Conservation (phyloP, 2,329 filamentous ascomycete genomes). For the Trichoderma afroharzianum region DNA sequence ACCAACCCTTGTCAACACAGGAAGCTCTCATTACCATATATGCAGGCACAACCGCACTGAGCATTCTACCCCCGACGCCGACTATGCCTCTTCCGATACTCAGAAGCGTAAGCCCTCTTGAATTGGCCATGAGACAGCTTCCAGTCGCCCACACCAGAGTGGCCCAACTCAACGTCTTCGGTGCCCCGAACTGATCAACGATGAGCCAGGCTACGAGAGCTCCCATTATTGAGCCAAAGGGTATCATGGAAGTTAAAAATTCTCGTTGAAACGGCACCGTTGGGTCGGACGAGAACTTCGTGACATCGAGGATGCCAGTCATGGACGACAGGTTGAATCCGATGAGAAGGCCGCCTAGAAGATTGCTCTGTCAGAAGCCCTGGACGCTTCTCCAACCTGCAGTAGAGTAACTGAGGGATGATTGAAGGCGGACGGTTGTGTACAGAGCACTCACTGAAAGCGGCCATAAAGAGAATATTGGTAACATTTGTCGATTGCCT, state of each 20-base stretch:
- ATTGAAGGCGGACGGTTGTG: background rate
- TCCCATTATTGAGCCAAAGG: conserved; percentile 65
- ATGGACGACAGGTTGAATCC: conserved; percentile 78
- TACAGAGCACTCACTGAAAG: background rate
- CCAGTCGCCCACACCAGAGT: conserved; percentile 51
- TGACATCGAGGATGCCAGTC: conserved; percentile 63
- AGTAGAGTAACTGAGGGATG: background rate
- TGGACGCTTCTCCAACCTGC: background rate
- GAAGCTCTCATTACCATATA: conserved; percentile 46
- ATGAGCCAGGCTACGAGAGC: conserved; percentile 49
- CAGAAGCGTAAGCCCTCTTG: conserved; percentile 67
- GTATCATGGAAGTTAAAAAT: conserved; percentile 70
- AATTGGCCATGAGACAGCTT: conserved; percentile 54
- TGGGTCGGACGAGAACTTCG: conserved; percentile 64
- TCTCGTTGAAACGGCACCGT: conserved; percentile 56
- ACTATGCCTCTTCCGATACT: conserved; percentile 68
- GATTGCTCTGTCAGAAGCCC: background rate
- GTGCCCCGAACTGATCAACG: conserved; percentile 45
- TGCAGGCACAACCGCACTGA: conserved; percentile 66
- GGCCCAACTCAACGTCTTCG: conserved; percentile 47
- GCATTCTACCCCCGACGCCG: conserved; percentile 70
- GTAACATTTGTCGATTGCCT: background rate
- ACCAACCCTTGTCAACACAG: background rate
- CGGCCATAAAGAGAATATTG: background rate
- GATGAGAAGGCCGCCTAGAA: conserved; percentile 63